Evolutionary conservation across 73 alveolate species (phyloP).

Genomic region (Uronychia setigera): DNA sequence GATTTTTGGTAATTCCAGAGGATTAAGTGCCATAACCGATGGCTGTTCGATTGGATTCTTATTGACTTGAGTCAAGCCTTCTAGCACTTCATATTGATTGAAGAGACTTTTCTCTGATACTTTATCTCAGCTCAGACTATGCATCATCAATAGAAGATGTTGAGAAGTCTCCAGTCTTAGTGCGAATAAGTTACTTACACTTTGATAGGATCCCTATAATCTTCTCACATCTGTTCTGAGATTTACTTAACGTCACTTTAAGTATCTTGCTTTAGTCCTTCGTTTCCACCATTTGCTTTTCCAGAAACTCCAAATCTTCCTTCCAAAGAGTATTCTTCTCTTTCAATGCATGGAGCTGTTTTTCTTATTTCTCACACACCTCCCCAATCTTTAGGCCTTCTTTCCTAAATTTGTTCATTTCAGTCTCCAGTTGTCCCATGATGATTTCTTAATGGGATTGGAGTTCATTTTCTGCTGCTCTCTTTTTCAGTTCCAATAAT

Average conservation of each 20-base stretch:
- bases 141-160: not conserved
- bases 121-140: not conserved
- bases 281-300: slow-evolving; percentile 28
- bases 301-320: slow-evolving; percentile 45
- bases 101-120: not conserved
- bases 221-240: slow-evolving; percentile 36
- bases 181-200: not conserved
- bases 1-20: too few species aligned
- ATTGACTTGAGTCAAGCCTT: too few species aligned
- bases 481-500: slow-evolving; percentile 11
- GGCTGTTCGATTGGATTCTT: too few species aligned
- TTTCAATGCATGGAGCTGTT: not conserved
- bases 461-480: slow-evolving; percentile 42
- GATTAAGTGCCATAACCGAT: too few species aligned
- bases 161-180: not conserved
- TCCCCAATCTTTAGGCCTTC: slow-evolving; percentile 17
- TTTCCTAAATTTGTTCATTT: not conserved
- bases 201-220: not conserved
- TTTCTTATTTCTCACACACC: slow-evolving; percentile 37
- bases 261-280: slow-evolving; percentile 18
- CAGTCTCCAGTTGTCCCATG: slow-evolving; percentile 16
- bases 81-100: not conserved
- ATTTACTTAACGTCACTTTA: slow-evolving; percentile 31
- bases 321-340: slow-evolving; percentile 7
- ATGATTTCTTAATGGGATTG: slow-evolving; percentile 25